A percentile compares a stretch with the other conserved stretches of the same genome.
These are phyloP conservation scores for Climacium dendroides DNA, from an alignment of 225 moss, liverwort and hornwort species.

Conservation along the genomic window DNA sequence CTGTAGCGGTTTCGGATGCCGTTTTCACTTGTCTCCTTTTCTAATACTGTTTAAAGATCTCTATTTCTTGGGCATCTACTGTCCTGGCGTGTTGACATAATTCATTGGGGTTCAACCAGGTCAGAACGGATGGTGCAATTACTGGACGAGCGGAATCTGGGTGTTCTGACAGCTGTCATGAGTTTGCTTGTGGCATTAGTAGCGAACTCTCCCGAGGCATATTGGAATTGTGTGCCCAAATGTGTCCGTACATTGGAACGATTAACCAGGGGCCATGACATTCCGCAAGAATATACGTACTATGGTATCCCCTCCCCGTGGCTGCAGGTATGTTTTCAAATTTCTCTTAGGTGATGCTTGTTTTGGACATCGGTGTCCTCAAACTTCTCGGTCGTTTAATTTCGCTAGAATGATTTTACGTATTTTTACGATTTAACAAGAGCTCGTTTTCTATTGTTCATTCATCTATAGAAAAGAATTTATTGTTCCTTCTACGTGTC, in stretches of 20 bases:
- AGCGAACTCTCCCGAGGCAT: slow-evolving; percentile 70
- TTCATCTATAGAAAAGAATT: not conserved
- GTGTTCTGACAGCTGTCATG: slow-evolving; percentile 93
- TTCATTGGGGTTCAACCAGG: slow-evolving; percentile 39
- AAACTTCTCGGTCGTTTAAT: not conserved
- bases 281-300: slow-evolving; percentile 98
- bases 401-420: not conserved
- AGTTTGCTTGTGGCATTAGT: slow-evolving; percentile 93
- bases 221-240: slow-evolving; percentile 94
- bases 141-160: slow-evolving; percentile 86
- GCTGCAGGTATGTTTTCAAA: slow-evolving; percentile 60
- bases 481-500: not conserved
- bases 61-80: not conserved
- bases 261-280: slow-evolving; percentile 75
- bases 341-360: not conserved
- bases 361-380: not conserved
- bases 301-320: slow-evolving; percentile 99
- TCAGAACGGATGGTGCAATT: slow-evolving; percentile 89
- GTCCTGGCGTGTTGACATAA: not conserved
- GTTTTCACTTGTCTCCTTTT: not conserved
- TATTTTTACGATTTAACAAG: not conserved
- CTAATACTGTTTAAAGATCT: not conserved
- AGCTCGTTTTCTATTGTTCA: not conserved
- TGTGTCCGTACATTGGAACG: slow-evolving; percentile 90
- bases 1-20: not conserved